Conservation (phyloP, 805 yeast species). For the Suhomyces sp. region DNA sequence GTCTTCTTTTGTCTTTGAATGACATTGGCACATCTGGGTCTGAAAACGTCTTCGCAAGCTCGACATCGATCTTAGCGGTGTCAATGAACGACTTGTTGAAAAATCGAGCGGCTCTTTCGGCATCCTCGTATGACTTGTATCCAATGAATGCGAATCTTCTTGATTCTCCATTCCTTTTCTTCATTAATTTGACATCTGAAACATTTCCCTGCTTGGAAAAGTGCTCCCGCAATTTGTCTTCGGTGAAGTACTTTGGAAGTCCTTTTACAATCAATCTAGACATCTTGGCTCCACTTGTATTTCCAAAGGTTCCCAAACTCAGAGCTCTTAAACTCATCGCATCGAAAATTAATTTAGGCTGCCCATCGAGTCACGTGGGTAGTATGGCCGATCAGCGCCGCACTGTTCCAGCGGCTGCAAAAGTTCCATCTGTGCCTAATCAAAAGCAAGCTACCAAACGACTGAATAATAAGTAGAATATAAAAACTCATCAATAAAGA, state of each 20-base stretch:
- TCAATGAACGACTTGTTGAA: constrained; percentile 79
- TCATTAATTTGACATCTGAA: constrained; percentile 85
- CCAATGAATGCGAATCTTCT: constrained; percentile 94
- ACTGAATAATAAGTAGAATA: too few species aligned
- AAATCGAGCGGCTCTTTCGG: constrained; percentile 70
- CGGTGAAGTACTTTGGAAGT: constrained; percentile 73
- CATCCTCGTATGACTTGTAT: constrained; percentile 68
- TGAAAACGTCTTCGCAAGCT: constrained; percentile 78
- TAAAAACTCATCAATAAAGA: too few species aligned
- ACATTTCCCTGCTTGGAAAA: constrained; percentile 62
- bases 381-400: not conserved
- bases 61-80: constrained; percentile 76
- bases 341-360: not conserved
- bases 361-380: not conserved
- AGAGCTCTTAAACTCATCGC: constrained; percentile 5
- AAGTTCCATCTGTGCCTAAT: not conserved
- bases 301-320: too few species aligned
- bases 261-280: constrained; percentile 93
- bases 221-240: constrained; percentile 65
- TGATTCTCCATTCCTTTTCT: constrained; percentile 77
- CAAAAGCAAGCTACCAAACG: not conserved
- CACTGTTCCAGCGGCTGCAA: not conserved
- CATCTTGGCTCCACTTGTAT: constrained; percentile 32
- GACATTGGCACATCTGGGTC: constrained; percentile 80
- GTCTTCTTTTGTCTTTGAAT: constrained; percentile 34